Conservation (phyloP, 768 basidiomycete genomes). For the Rhizopogon vulgaris region DNA sequence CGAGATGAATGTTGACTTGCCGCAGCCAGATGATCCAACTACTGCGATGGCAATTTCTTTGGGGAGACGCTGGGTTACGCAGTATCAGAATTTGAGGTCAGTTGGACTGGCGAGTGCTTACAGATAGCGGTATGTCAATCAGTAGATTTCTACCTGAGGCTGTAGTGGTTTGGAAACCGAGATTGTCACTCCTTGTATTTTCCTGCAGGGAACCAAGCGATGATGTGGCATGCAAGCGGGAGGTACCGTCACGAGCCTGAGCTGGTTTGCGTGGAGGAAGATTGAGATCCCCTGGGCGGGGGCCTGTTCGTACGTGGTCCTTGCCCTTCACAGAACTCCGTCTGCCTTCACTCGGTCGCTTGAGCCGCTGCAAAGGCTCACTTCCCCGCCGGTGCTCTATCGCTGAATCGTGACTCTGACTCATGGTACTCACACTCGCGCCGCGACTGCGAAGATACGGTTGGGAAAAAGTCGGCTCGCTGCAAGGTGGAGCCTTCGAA, state of each 20-base stretch:
- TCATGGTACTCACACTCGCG: slow-evolving; percentile 46
- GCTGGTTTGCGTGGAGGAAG: slow-evolving; percentile 48
- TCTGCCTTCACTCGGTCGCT: slow-evolving; percentile 34
- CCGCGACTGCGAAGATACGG: slow-evolving; percentile 46
- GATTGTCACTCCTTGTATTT: slow-evolving; percentile 56
- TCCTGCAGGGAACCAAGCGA: slow-evolving; percentile 32
- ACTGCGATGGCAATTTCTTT: slow-evolving; percentile 61
- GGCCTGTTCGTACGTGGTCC: slow-evolving; percentile 33
- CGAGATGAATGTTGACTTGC: slow-evolving; percentile 78
- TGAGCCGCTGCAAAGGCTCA: slow-evolving; percentile 44
- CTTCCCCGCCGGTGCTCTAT: slow-evolving; percentile 43
- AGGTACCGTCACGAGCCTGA: slow-evolving; percentile 32
- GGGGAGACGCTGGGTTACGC: slow-evolving; percentile 15
- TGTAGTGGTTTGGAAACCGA: slow-evolving; percentile 37
- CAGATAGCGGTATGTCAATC: slow-evolving; percentile 18
- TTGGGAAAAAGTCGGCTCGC: slow-evolving; percentile 20
- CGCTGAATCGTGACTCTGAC: slow-evolving; percentile 34
- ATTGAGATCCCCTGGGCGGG: slow-evolving; percentile 56
- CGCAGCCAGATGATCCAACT: slow-evolving; percentile 71
- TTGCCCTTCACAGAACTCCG: slow-evolving; percentile 43
- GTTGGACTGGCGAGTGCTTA: slow-evolving; percentile 11
- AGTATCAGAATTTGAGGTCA: slow-evolving; percentile 5
- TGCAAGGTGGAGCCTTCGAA: slow-evolving; percentile 20
- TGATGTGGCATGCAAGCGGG: slow-evolving; percentile 31
- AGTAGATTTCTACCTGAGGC: slow-evolving; percentile 10